These are phyloP conservation scores for Cystobasidium slooffiae DNA, from an alignment of 1,284 basidiomycete species.

Conservation along the genomic window DNA sequence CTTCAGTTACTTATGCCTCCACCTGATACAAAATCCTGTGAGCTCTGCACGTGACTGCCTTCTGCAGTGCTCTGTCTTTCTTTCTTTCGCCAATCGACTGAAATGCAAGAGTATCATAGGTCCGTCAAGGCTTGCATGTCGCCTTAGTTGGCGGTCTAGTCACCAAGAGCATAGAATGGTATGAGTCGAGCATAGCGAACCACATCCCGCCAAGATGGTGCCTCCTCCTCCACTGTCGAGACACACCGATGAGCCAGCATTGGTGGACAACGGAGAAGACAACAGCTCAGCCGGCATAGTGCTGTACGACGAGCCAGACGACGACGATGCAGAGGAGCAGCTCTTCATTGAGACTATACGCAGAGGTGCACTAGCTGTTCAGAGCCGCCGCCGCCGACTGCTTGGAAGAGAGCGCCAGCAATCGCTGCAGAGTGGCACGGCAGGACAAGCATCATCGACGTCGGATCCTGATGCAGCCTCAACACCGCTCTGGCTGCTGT, in stretches of 20 bases:
- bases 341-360: slow-evolving; percentile 27
- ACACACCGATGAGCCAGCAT: neutral
- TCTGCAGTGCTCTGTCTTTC: no score
- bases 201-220: neutral
- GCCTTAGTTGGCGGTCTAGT: no score
- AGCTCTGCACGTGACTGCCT: no score
- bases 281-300: neutral
- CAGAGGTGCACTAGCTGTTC: slow-evolving; percentile 7
- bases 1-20: no score
- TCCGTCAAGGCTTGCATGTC: no score
- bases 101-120: no score
- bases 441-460: neutral
- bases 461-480: no score
- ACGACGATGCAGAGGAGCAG: slow-evolving; percentile 20
- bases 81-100: no score
- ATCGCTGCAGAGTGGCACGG: neutral
- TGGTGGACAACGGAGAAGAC: neutral
- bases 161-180: no score
- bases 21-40: no score
- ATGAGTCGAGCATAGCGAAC: no score
- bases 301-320: neutral
- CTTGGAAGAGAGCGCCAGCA: neutral
- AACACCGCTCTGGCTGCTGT: neutral
- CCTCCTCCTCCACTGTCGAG: neutral
- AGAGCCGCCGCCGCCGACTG: slow-evolving; percentile 13